Evolutionary conservation across 306 rosid genomes (phyloP).

Genomic region (Pueraria montana): DNA sequence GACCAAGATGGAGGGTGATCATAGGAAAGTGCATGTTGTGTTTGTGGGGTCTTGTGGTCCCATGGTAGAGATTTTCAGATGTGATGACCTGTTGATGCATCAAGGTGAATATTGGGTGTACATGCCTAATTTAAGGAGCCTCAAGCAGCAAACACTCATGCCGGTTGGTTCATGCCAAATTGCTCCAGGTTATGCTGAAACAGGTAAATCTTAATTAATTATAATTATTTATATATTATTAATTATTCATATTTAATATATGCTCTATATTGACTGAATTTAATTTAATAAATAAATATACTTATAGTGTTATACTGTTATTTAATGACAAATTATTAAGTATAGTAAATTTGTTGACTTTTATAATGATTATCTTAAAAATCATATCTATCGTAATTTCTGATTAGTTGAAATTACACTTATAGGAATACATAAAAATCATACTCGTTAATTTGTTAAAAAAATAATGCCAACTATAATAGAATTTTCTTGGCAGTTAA

Average conservation of each 20-base stretch:
- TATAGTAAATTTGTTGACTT: too few species aligned
- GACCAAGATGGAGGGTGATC: conserved; percentile 27
- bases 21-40: conserved; percentile 66
- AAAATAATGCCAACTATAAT: not conserved
- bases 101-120: conserved; percentile 59
- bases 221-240: too few species aligned
- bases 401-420: too few species aligned
- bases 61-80: conserved; percentile 86
- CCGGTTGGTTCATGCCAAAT: conserved; percentile 84
- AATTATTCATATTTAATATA: too few species aligned
- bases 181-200: conserved; percentile 66
- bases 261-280: too few species aligned
- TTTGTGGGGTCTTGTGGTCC: conserved; percentile 82
- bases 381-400: too few species aligned
- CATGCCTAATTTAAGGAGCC: conserved; percentile 66
- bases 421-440: too few species aligned
- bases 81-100: conserved; percentile 74
- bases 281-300: too few species aligned
- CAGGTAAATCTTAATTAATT: conserved; percentile 49
- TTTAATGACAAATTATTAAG: too few species aligned
- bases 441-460: not conserved
- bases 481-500: not conserved
- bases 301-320: too few species aligned
- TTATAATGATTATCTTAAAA: too few species aligned
- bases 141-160: conserved; percentile 74